phyloP scores from a whole-genome alignment of 345 rosid species.

The Dipteronia sinensis region DNA sequence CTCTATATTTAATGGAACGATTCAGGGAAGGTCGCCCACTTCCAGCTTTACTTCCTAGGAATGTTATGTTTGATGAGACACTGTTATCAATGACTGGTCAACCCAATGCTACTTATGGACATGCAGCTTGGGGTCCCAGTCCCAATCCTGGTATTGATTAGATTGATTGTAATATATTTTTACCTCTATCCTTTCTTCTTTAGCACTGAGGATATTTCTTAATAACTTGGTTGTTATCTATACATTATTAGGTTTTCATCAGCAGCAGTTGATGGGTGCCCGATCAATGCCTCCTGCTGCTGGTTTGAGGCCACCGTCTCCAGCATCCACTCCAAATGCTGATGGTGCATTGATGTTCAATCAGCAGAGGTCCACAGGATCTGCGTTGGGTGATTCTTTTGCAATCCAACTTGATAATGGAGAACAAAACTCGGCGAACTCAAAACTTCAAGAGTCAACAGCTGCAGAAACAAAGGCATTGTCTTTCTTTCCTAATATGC shows the following conservation, averaged over 20 bases:
- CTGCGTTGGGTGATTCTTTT: conserved; percentile 61
- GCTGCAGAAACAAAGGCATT: conserved; percentile 62
- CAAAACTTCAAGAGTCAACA: conserved; percentile 47
- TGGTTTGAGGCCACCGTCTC: conserved; percentile 74
- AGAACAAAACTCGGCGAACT: conserved; percentile 40
- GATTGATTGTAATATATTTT: conserved; percentile 24
- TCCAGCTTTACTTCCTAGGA: conserved; percentile 79
- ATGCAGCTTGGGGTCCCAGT: conserved; percentile 74
- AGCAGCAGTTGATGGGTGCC: conserved; percentile 57
- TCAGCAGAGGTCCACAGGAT: conserved; percentile 55
- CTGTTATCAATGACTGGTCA: conserved; percentile 82
- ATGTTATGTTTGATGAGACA: conserved; percentile 81
- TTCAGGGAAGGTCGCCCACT: conserved; percentile 91
- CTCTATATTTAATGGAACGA: conserved; percentile 96
- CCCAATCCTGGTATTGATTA: conserved; percentile 58
- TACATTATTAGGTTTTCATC: conserved; percentile 61
- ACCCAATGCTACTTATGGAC: conserved; percentile 63
- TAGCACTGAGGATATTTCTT: conserved; percentile 24
- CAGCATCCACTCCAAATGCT: conserved; percentile 42
- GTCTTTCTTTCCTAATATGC: conserved; percentile 17
- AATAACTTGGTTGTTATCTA: conserved; percentile 10
- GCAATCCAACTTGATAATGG: conserved; percentile 47
- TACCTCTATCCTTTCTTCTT: conserved; percentile 23
- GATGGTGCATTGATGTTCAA: conserved; percentile 42
- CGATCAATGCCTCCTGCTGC: conserved; percentile 53